These are phyloP conservation scores for Penicillium olsonii DNA, from an alignment of 2,329 filamentous ascomycete genomes.

Conservation along the genomic window DNA sequence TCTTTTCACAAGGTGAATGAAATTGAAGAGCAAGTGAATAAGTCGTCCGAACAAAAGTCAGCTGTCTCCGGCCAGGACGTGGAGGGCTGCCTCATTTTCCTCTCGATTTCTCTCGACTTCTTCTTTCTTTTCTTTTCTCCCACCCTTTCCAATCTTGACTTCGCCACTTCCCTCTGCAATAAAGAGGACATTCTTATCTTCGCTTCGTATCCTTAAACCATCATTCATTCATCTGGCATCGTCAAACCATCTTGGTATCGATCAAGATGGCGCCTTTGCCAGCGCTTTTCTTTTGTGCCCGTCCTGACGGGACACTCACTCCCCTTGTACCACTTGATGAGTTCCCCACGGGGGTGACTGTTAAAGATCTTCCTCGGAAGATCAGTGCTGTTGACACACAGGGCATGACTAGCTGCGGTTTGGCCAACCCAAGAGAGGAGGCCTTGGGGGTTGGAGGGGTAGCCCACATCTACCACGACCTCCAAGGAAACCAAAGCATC, in stretches of 20 bases:
- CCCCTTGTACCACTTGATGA: constrained; percentile 51
- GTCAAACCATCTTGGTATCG: neutral
- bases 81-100: neutral
- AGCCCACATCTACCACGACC: neutral
- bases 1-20: too few species aligned
- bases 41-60: too few species aligned
- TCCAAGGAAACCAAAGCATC: constrained; percentile 1
- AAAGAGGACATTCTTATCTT: too few species aligned
- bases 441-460: constrained; percentile 39
- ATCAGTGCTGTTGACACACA: constrained; percentile 41
- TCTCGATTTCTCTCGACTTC: neutral
- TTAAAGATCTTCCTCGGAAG: constrained; percentile 40
- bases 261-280: constrained; percentile 24
- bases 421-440: constrained; percentile 31
- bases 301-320: constrained; percentile 42
- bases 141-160: too few species aligned
- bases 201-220: neutral
- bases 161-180: too few species aligned
- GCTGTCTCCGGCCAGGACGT: too few species aligned
- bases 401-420: constrained; percentile 47
- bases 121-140: constrained; percentile 12
- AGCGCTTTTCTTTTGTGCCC: constrained; percentile 46
- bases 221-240: neutral
- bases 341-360: constrained; percentile 38
- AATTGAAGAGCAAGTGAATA: too few species aligned